Evolutionary conservation across 2,329 filamentous ascomycete species (phyloP).

Genomic region (Talaromyces sp.): DNA sequence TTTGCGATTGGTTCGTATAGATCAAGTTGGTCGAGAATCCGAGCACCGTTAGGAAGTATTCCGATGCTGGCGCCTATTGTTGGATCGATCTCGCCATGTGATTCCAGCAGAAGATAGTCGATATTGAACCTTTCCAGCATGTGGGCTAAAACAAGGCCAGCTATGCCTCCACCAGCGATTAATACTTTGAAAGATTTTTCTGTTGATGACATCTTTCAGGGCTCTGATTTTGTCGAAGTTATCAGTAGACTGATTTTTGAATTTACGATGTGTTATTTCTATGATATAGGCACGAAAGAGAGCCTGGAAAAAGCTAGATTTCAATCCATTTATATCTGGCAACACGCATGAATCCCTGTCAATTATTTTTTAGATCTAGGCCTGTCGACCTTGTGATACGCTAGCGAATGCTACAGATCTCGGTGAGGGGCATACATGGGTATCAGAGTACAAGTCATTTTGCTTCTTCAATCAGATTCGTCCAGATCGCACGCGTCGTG

Average conservation of each 20-base stretch:
- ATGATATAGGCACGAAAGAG: not conserved
- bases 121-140: slow-evolving; percentile 47
- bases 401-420: not conserved
- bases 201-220: not conserved
- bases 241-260: not conserved
- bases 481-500: not conserved
- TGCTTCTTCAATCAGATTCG: not conserved
- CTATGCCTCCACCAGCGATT: slow-evolving; percentile 50
- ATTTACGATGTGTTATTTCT: not conserved
- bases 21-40: slow-evolving; percentile 53
- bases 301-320: not conserved
- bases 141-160: slow-evolving; percentile 48
- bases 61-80: slow-evolving; percentile 50
- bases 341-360: not conserved
- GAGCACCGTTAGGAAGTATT: slow-evolving; percentile 41
- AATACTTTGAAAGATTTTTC: slow-evolving; percentile 33
- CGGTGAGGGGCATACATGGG: not conserved
- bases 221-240: not conserved
- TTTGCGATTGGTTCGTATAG: slow-evolving; percentile 29
- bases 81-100: slow-evolving; percentile 33
- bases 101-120: slow-evolving; percentile 52
- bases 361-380: not conserved
- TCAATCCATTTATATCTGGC: too few relatives aligned
- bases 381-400: not conserved
- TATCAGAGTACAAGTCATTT: not conserved